Base-by-base conservation (phyloP, 192 early-diverging fungal genomes). In the Entomortierella chlamydospora region DNA sequence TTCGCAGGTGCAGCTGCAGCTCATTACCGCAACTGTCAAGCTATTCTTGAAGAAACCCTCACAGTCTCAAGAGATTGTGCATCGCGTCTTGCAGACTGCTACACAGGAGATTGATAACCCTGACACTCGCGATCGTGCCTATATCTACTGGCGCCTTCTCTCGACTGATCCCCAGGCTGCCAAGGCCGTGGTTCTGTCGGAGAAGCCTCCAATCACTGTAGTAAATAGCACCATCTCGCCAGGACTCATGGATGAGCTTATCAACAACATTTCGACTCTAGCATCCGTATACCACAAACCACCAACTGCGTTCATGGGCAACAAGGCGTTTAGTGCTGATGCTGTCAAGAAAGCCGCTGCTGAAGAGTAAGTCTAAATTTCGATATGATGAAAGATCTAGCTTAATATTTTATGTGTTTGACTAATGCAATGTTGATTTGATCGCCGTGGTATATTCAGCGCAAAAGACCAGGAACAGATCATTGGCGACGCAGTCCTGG, bases 281-380 rank as follows among this genome's bases (percentile, higher is more conserved):
- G 94, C 98, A 2, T 96, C 95, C 12, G 96, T 99, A 15, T 94
- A 96, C 78, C 98, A 99, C 77, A 96, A 95, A 71, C 92, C 97
- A 11, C 90, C 95, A 0, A 87, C 85, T 45, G 86, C 91, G 25
- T 93, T 99, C 67, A 91, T 92, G 69, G 88, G 88, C 45, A 83
- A 83, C 49, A 84, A 83, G 64, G 89, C 86, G 37, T 89, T 85
- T 69, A 83, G 91, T 68, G 85, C 86, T 37, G 86, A 88, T 57
- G 81, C 85, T 60, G 83, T 91, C 47, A 74, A 84, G 49, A 82
- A 80, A 53, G 57, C 81, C 11, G 72, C 79, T 60, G 77, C 86
- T 30, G 90, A 43, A 45, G 76, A 79, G 74, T 78, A 70, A 50
- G 74, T 68, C 2, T 47, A 23, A 54, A 28, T 10, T 23, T 26